Evolutionary conservation across 805 yeast genomes (phyloP).

Genomic region (Cyberlindnera bimundalis): DNA sequence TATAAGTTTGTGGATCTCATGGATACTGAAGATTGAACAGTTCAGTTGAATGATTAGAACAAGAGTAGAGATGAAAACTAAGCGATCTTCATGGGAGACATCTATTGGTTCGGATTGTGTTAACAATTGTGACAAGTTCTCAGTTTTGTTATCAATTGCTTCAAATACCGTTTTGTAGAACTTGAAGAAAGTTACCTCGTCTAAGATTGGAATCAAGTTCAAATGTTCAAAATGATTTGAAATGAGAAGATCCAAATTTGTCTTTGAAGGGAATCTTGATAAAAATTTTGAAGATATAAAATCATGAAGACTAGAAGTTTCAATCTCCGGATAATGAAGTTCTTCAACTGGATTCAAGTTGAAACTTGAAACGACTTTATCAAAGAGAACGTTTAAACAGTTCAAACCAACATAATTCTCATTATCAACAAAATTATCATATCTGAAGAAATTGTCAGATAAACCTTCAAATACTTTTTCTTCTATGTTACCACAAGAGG

Average conservation of each 20-base stretch:
- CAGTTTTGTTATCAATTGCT: constrained; percentile 20
- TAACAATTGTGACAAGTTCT: constrained; percentile 13
- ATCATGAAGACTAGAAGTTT: constrained; percentile 19
- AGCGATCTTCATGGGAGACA: constrained; percentile 29
- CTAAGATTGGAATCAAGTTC: constrained; percentile 27
- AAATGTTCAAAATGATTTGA: constrained; percentile 27
- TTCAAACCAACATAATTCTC: constrained; percentile 27
- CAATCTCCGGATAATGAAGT: constrained; percentile 30
- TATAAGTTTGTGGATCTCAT: constrained; percentile 27
- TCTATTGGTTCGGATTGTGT: constrained; percentile 1
- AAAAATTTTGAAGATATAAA: constrained; percentile 21
- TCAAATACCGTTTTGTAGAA: constrained; percentile 20
- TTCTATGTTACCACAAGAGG: not conserved
- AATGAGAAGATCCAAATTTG: constrained; percentile 25
- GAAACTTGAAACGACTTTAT: constrained; percentile 13
- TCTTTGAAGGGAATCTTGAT: constrained; percentile 28
- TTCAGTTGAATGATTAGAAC: constrained; percentile 37
- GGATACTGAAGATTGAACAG: constrained; percentile 28
- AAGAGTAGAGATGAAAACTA: constrained; percentile 27
- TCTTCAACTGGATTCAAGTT: constrained; percentile 26
- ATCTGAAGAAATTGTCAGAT: constrained; percentile 25
- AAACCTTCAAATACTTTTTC: constrained; percentile 5
- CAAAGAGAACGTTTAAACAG: constrained; percentile 23
- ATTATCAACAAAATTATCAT: constrained; percentile 23
- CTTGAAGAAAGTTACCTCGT: constrained; percentile 25